phyloP scores from a whole-genome alignment of 108 stramenopile genomes.

The Nannochloropsis granulata region DNA sequence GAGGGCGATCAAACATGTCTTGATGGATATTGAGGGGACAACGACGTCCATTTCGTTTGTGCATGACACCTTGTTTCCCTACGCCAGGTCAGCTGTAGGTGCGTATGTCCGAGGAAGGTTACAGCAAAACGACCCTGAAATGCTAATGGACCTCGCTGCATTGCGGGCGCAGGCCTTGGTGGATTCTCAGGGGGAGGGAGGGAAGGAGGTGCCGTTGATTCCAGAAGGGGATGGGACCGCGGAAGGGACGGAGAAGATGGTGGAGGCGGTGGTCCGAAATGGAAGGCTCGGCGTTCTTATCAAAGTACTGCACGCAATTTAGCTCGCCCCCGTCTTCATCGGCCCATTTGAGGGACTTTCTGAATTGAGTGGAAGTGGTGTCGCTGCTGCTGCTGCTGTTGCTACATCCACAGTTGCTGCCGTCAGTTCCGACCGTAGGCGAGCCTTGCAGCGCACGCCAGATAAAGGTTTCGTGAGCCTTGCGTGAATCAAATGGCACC shows the following conservation, averaged over 20 bases:
- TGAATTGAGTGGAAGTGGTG: not conserved
- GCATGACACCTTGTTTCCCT: conserved; percentile 65
- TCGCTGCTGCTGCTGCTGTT: not conserved
- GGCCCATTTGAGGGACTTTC: not conserved
- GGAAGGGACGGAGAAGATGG: not conserved
- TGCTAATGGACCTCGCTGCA: not conserved
- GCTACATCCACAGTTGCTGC: not conserved
- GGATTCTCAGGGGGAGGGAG: not conserved
- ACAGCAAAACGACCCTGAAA: not conserved
- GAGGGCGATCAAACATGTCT: conserved; percentile 39
- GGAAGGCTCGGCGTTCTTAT: conserved; percentile 1
- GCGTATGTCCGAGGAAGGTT: not conserved
- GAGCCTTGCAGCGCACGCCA: not conserved
- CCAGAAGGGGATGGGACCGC: not conserved
- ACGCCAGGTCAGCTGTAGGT: conserved; percentile 2
- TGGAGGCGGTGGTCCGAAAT: conserved; percentile 22
- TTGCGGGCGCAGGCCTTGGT: not conserved
- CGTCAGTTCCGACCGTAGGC: not conserved
- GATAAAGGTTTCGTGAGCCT: not conserved
- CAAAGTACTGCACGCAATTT: not conserved
- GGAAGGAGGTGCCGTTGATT: not conserved
- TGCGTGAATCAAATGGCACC: not conserved
- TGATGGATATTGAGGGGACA: conserved; percentile 86
- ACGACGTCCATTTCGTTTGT: conserved; percentile 85
- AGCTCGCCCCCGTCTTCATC: not conserved